Base-by-base conservation (phyloP, 208 protist genomes). In the Trypanosoma congolense region DNA sequence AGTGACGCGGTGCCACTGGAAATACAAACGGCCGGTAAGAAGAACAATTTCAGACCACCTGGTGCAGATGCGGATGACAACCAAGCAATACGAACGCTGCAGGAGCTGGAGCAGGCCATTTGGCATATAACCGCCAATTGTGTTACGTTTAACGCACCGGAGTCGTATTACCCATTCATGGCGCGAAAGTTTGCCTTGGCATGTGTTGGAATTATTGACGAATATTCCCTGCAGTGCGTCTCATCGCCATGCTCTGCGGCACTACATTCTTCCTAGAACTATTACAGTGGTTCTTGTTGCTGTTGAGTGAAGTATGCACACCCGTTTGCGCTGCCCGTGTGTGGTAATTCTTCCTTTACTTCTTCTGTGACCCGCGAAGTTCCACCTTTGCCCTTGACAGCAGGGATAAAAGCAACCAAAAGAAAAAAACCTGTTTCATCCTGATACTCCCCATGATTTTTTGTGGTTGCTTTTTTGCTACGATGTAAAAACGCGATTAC, bases 121-220 rank as follows among this genome's bases (percentile, higher is more conserved):
- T 93, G 86, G 82, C 80, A 84, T 33, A 86, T 90, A 22, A 70
- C 81, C 9, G 75, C 80, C 18, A 93, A 93, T 69, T 93, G 82
- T 64, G 82, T 77, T 30, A 44, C 83, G 22, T 93, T 93, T 65
- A 93, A 93, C 56, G 86, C 77, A 6, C 86, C 86, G 0, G 80
- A 93, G 55, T 75, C 76, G 0, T 75, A 71, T 43, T 93, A 88
- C 59, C 86, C 81, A 5, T 65, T 51, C 33, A 85, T 75, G 2
- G 86, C 82, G 1, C 48, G 79, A 3, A 51, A 61, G 28, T 93
- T 93, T 48, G 82, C 80, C 1, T 26, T 50, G 0, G 61, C 75
- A 10, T 90, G 82, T 61, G 70, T 68, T 8, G 41, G 57, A 4
- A 69, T 87, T 31, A 69, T 93, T 28, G 65, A 75, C 19, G 65